phyloP scores from a whole-genome alignment of 371 early-diverging fungal species.

The Funneliformis caledonium region DNA sequence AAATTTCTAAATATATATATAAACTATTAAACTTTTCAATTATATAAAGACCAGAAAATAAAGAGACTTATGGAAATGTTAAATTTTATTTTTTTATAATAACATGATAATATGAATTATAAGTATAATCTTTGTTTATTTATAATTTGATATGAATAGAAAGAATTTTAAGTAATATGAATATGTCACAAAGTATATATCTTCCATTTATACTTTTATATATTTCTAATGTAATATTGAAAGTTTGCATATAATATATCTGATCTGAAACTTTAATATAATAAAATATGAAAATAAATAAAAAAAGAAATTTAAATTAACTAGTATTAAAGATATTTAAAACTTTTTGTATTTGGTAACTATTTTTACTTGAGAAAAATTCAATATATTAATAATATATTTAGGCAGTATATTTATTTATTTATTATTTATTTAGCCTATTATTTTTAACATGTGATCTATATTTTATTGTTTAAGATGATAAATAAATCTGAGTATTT shows the following conservation, averaged over 20 bases:
- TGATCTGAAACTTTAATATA: not conserved
- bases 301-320: too few relatives aligned
- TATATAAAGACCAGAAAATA: not conserved
- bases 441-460: too few relatives aligned
- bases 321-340: too few relatives aligned
- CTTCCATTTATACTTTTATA: not conserved
- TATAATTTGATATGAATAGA: not conserved
- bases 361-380: too few relatives aligned
- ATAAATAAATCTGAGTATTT: too few relatives aligned
- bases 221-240: not conserved
- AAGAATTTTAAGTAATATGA: not conserved
- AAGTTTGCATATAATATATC: slow-evolving; percentile 1
- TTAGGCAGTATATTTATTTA: not conserved
- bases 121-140: not conserved
- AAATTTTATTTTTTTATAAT: not conserved
- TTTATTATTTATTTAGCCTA: not conserved
- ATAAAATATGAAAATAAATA: too few relatives aligned
- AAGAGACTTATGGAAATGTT: not conserved
- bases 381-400: too few relatives aligned
- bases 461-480: too few relatives aligned
- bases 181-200: not conserved
- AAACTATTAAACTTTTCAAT: not conserved
- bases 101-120: not conserved
- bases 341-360: too few relatives aligned
- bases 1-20: slow-evolving; percentile 3